phyloP scores from a whole-genome alignment of 2,329 filamentous ascomycete species.

The Cercospora canescens region DNA sequence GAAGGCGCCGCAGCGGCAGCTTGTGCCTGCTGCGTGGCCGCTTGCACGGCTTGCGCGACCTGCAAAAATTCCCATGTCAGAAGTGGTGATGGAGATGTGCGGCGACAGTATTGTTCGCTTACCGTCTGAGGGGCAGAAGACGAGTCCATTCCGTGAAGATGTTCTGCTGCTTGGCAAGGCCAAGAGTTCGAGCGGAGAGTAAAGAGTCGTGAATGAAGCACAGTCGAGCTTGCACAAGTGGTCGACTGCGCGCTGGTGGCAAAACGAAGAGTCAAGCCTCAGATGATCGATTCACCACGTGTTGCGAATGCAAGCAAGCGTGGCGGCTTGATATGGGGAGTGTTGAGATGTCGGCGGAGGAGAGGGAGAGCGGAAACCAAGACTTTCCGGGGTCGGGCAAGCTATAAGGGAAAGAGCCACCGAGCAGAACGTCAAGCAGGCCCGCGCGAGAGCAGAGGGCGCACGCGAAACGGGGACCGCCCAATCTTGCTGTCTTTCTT shows the following conservation, averaged over 20 bases:
- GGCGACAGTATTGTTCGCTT: neutral
- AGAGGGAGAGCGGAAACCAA: conserved; percentile 8
- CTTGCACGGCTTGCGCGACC: conserved; percentile 35
- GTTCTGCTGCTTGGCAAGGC: conserved; percentile 6
- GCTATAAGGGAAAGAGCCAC: conserved; percentile 3
- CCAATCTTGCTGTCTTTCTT: conserved; percentile 1
- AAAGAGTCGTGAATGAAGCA: neutral
- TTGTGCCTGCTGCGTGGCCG: conserved; percentile 30
- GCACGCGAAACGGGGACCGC: conserved; percentile 4
- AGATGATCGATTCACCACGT: neutral
- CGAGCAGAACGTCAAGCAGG: neutral
- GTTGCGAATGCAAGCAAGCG: neutral
- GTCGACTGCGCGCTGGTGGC: neutral
- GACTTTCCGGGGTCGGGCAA: conserved; percentile 4
- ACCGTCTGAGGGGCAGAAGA: conserved; percentile 5
- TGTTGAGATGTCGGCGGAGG: neutral
- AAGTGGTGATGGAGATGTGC: neutral
- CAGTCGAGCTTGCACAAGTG: neutral
- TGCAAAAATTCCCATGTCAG: conserved; percentile 17
- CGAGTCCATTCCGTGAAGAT: conserved; percentile 3
- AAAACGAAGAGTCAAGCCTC: neutral
- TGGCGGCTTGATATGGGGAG: neutral
- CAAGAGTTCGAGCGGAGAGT: neutral
- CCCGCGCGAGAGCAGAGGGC: neutral
- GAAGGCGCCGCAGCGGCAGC: conserved; percentile 29